Percentiles rank a stretch among this genome's conserved stretches.
Evolutionary conservation across 2,329 filamentous ascomycete genomes (phyloP).

Genomic region (Coniochaeta pulveracea): DNA sequence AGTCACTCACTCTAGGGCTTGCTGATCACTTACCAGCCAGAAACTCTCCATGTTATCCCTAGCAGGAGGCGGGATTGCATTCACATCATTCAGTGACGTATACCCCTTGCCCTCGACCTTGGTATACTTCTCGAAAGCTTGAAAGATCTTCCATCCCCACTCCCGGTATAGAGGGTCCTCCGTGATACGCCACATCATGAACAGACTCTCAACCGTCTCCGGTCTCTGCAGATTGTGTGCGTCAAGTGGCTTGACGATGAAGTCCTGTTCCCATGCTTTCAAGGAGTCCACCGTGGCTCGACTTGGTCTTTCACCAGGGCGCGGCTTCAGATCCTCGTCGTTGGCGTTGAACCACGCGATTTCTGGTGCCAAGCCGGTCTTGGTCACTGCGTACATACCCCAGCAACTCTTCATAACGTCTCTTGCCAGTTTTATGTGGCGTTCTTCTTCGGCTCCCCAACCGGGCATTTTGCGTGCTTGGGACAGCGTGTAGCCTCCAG

Average conservation of each 20-base stretch:
- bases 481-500: constrained; percentile 45
- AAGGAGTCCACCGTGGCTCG: constrained; percentile 15
- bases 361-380: constrained; percentile 59
- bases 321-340: constrained; percentile 31
- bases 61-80: constrained; percentile 10
- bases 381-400: constrained; percentile 59
- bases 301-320: constrained; percentile 21
- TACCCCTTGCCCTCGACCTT: constrained; percentile 10
- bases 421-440: constrained; percentile 54
- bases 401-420: constrained; percentile 68
- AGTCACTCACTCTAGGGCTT: background rate
- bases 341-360: constrained; percentile 59
- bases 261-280: constrained; percentile 47
- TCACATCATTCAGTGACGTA: constrained; percentile 13
- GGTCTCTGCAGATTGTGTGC: constrained; percentile 48
- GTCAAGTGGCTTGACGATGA: constrained; percentile 51
- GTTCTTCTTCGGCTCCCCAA: constrained; percentile 54
- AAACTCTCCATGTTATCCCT: constrained; percentile 18
- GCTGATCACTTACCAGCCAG: constrained; percentile 13
- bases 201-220: constrained; percentile 6
- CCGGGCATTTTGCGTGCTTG: constrained; percentile 35
- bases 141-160: constrained; percentile 6
- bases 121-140: constrained; percentile 9
- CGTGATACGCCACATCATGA: constrained; percentile 6
- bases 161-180: constrained; percentile 5